phyloP scores from a whole-genome alignment of 2,329 filamentous ascomycete species.

The Hortaea sp. region DNA sequence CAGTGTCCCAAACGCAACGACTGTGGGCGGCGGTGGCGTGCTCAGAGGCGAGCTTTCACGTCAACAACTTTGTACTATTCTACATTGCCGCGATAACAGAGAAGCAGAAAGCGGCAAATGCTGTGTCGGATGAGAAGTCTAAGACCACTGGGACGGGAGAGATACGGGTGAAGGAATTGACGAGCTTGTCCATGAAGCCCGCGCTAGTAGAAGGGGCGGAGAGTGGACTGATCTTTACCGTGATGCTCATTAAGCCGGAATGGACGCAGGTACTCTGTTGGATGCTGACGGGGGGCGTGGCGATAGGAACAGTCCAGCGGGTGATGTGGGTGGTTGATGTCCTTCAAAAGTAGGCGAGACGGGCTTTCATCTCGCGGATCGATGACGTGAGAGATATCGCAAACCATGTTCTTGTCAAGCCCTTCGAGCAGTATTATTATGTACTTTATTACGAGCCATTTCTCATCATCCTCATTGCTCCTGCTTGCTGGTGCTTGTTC shows the following conservation, averaged over 20 bases:
- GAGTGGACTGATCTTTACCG: constrained; percentile 19
- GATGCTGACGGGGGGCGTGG: constrained; percentile 11
- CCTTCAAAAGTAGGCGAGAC: neutral
- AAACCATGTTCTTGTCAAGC: too few relatives aligned
- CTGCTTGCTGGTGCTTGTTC: too few relatives aligned
- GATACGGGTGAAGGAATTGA: constrained; percentile 14
- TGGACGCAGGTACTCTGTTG: constrained; percentile 7
- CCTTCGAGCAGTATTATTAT: too few relatives aligned
- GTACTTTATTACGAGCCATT: too few relatives aligned
- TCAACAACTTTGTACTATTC: constrained; percentile 25
- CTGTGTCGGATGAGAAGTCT: neutral
- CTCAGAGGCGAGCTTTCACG: constrained; percentile 18
- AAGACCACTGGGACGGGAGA: constrained; percentile 1
- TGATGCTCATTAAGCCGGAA: constrained; percentile 13
- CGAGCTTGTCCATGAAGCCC: constrained; percentile 20
- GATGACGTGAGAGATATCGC: too few relatives aligned
- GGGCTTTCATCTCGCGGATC: neutral
- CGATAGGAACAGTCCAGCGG: constrained; percentile 13
- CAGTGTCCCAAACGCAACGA: neutral
- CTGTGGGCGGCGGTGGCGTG: constrained; percentile 14
- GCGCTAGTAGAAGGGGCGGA: constrained; percentile 21
- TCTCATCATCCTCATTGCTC: too few relatives aligned
- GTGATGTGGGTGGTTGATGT: constrained; percentile 5
- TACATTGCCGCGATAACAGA: constrained; percentile 17
- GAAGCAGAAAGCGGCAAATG: constrained; percentile 9